Conservation (phyloP, 1,139 yeast species). For the Scheffersomyces lignicola region DNA sequence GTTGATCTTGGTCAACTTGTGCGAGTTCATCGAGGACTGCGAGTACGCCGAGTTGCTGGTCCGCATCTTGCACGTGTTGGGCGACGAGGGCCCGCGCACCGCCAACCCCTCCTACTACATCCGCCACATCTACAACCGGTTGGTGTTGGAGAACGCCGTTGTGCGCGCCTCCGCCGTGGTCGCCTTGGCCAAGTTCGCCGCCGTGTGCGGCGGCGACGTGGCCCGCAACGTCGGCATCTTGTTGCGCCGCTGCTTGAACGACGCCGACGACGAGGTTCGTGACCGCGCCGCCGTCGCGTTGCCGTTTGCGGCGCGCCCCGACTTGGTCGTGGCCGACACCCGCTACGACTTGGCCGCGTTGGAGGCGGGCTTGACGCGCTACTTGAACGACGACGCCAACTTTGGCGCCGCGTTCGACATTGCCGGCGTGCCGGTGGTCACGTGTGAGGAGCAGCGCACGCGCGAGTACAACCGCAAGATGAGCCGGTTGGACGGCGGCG, state of each 20-base stretch:
- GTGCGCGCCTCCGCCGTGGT: constrained; percentile 95
- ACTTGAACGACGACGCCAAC: constrained; percentile 61
- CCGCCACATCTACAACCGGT: constrained; percentile 94
- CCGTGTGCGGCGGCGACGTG: constrained; percentile 69
- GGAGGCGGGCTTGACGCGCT: constrained; percentile 73
- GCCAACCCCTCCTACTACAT: constrained; percentile 86
- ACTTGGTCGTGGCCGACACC: constrained; percentile 65
- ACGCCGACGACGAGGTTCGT: constrained; percentile 95
- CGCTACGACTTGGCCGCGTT: constrained; percentile 73
- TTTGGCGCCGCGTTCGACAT: constrained; percentile 73
- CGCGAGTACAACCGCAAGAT: constrained; percentile 58
- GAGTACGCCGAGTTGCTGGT: constrained; percentile 93
- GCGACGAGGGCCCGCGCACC: constrained; percentile 92
- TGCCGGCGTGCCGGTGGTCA: constrained; percentile 57
- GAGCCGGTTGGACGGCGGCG: constrained; percentile 44
- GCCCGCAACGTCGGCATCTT: constrained; percentile 71
- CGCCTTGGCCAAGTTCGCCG: constrained; percentile 88
- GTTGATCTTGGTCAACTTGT: constrained; percentile 78
- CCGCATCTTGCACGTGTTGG: constrained; percentile 84
- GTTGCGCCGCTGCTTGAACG: constrained; percentile 80
- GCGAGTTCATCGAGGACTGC: constrained; percentile 98
- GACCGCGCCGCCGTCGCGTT: constrained; percentile 92
- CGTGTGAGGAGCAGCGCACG: constrained; percentile 65
- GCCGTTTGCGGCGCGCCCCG: constrained; percentile 58
- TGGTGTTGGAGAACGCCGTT: constrained; percentile 91